Evolutionary conservation across 495 filamentous ascomycete species (phyloP).

Genomic region (Amphirosellinia nigrospora): DNA sequence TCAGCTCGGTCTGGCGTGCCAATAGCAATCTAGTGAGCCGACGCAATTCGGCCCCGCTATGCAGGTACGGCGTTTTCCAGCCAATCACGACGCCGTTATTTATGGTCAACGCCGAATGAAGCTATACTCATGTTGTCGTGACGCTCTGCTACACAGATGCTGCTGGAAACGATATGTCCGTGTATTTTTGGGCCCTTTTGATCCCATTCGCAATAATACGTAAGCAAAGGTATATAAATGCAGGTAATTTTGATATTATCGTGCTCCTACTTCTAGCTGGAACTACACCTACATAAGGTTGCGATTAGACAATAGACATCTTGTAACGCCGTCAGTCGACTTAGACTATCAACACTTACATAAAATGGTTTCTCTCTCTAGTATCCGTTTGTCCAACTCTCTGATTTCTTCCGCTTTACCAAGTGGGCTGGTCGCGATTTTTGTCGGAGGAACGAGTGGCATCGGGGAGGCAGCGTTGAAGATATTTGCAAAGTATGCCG

Average conservation of each 20-base stretch:
- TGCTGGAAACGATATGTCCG: neutral
- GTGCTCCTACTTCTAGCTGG: neutral
- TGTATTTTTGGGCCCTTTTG: too few relatives aligned
- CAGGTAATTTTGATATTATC: neutral
- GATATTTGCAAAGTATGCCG: constrained; percentile 58
- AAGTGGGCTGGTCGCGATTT: constrained; percentile 57
- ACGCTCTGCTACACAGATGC: neutral
- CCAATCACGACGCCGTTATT: constrained; percentile 5
- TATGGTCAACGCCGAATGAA: constrained; percentile 21
- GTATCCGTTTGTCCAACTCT: neutral
- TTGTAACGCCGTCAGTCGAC: neutral
- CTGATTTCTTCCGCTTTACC: constrained; percentile 47
- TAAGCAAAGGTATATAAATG: neutral
- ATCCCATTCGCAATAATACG: neutral
- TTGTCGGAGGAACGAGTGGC: constrained; percentile 70
- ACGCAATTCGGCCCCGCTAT: neutral
- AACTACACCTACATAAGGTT: neutral
- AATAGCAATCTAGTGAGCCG: neutral
- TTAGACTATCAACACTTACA: neutral
- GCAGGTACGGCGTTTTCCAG: constrained; percentile 20
- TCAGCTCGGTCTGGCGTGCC: neutral
- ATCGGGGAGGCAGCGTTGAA: constrained; percentile 66
- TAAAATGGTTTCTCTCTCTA: constrained; percentile 14
- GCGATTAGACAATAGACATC: neutral
- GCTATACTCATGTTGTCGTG: neutral